A percentile compares a stretch with the other conserved stretches of the same genome.
Conservation (phyloP, 2,329 filamentous ascomycete species). For the Proliferodiscus dingleyae region DNA sequence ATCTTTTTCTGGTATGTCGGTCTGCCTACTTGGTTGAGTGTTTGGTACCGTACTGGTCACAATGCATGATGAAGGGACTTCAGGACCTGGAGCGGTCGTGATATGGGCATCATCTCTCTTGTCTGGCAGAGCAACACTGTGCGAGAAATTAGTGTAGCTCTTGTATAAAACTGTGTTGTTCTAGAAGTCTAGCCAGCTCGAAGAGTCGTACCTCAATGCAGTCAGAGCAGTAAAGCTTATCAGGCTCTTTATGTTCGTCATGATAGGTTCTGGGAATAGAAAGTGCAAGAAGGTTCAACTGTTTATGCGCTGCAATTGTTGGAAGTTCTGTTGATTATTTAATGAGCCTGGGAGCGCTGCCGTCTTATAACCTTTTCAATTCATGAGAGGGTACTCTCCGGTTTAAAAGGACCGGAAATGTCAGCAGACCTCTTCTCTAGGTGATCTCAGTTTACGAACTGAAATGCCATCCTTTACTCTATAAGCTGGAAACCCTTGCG, state of each 20-base stretch:
- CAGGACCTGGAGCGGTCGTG: slow-evolving; percentile 3
- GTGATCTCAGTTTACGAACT: too few species aligned
- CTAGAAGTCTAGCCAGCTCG: not conserved
- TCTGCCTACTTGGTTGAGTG: slow-evolving; percentile 9
- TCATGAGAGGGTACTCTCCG: too few species aligned
- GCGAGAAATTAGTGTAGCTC: not conserved
- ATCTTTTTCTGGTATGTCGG: not conserved
- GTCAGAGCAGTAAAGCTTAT: slow-evolving; percentile 4
- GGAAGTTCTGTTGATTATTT: too few species aligned
- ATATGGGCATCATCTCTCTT: slow-evolving; percentile 3
- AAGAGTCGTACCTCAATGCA: slow-evolving; percentile 6
- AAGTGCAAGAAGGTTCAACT: not conserved
- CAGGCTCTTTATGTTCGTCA: not conserved
- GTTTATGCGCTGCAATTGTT: not conserved
- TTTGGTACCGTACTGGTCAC: slow-evolving; percentile 15
- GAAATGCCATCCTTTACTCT: too few species aligned
- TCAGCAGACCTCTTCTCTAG: too few species aligned
- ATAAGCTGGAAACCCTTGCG: too few species aligned
- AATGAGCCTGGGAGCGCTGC: too few species aligned
- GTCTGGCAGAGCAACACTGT: slow-evolving; percentile 3
- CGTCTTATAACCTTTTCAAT: too few species aligned
- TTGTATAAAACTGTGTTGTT: not conserved
- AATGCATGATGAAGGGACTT: not conserved
- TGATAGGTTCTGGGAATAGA: not conserved
- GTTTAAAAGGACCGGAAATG: too few species aligned